Conservation (phyloP, 257 asterid genomes). For the Cruciata laevipes region DNA sequence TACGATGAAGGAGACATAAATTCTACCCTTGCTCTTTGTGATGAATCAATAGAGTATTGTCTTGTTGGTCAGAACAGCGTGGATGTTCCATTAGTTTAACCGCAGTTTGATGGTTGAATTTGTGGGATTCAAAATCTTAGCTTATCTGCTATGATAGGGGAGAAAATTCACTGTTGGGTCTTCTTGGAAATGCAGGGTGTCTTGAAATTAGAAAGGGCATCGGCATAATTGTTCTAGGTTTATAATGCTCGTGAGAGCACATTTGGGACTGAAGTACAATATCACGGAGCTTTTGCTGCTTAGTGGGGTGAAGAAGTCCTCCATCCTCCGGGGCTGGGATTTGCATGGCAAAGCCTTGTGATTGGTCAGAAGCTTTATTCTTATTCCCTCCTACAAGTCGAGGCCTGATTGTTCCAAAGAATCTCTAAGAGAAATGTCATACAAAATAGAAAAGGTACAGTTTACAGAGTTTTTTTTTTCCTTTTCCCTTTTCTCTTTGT, state of each 20-base stretch:
- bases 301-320: background rate
- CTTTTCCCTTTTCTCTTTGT: too few species aligned
- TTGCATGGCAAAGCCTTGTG: background rate
- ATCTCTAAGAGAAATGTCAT: background rate
- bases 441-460: background rate
- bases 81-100: constrained; percentile 24
- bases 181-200: background rate
- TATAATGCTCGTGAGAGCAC: too few species aligned
- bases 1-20: constrained; percentile 71
- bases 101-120: constrained; percentile 4
- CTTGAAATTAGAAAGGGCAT: background rate
- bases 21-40: constrained; percentile 70
- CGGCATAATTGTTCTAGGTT: background rate
- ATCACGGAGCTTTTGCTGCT: constrained; percentile 2
- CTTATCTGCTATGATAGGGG: background rate
- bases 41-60: constrained; percentile 69
- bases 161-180: background rate
- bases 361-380: background rate
- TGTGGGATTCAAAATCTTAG: background rate
- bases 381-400: background rate
- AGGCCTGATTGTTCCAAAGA: background rate
- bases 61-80: constrained; percentile 24
- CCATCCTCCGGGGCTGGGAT: background rate
- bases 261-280: background rate
- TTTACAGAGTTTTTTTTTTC: too few species aligned